These are phyloP conservation scores for Vaccinium darrowii DNA, from an alignment of 148 eudicot genomes.

Conservation along the genomic window DNA sequence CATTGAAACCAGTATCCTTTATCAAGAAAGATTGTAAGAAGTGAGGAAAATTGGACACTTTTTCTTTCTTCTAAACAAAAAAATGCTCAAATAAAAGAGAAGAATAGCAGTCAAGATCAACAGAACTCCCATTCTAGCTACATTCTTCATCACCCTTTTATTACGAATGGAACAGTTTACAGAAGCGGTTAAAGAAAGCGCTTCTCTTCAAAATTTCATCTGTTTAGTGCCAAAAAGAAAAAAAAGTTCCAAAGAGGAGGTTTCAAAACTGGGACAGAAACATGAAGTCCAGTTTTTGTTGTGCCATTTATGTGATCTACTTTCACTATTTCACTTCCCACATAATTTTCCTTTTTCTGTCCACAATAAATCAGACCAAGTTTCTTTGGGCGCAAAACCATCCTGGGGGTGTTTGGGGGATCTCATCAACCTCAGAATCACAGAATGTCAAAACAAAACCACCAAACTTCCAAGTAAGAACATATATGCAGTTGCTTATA, in stretches of 20 bases:
- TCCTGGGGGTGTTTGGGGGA: background rate
- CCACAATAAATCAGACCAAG: background rate
- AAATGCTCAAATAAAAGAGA: background rate
- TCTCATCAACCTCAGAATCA: background rate
- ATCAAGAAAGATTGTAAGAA: background rate
- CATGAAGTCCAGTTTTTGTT: background rate
- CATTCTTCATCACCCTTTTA: background rate
- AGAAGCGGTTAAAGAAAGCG: background rate
- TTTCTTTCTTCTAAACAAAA: background rate
- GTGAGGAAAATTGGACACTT: background rate
- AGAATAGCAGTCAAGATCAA: background rate
- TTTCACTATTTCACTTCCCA: background rate
- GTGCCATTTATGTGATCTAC: background rate
- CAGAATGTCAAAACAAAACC: background rate
- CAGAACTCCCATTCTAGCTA: background rate
- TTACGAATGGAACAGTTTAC: background rate
- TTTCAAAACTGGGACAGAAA: constrained; percentile 1
- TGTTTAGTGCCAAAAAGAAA: background rate
- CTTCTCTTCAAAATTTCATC: background rate
- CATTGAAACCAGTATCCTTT: background rate
- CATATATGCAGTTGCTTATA: background rate
- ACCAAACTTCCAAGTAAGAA: background rate
- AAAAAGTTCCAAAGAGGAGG: background rate
- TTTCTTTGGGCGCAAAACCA: constrained; percentile 1
- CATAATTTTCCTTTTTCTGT: background rate